Conservation (phyloP, 768 basidiomycete species). For the Tricholoma furcatifolium region DNA sequence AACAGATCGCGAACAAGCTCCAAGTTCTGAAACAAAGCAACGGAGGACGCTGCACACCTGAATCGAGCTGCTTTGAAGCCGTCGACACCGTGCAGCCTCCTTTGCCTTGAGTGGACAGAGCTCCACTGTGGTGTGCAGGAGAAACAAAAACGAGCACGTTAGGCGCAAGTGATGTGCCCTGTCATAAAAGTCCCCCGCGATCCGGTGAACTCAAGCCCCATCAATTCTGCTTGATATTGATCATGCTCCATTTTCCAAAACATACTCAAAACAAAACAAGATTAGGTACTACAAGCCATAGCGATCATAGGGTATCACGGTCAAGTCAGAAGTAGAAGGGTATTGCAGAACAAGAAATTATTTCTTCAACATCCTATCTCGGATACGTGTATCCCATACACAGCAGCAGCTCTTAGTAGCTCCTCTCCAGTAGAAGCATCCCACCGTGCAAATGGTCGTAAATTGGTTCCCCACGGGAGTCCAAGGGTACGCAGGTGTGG, state of each 20-base stretch:
- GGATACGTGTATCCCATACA: slow-evolving; percentile 19
- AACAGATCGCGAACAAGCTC: slow-evolving; percentile 6
- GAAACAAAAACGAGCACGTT: no score
- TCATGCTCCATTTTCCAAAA: no score
- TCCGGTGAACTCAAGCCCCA: no score
- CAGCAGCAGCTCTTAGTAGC: slow-evolving; percentile 18
- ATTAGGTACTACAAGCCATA: neutral
- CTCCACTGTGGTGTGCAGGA: no score
- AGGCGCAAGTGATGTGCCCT: neutral
- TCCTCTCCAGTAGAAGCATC: slow-evolving; percentile 14
- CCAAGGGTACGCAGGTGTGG: slow-evolving; percentile 32
- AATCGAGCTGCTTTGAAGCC: neutral
- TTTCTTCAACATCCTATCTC: neutral
- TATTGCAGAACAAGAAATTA: neutral
- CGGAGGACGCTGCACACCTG: neutral
- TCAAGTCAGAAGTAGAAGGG: neutral
- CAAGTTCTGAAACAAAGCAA: neutral
- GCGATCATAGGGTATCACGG: neutral
- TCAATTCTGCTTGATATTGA: no score
- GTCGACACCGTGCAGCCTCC: neutral
- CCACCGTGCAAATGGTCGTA: slow-evolving; percentile 42
- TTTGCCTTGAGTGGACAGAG: neutral
- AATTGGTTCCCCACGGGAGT: slow-evolving; percentile 37
- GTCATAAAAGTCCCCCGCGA: no score
- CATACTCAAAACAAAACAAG: neutral